These are phyloP conservation scores for Inonotus obliquus DNA, from an alignment of 1,284 basidiomycete species.

Conservation along the genomic window DNA sequence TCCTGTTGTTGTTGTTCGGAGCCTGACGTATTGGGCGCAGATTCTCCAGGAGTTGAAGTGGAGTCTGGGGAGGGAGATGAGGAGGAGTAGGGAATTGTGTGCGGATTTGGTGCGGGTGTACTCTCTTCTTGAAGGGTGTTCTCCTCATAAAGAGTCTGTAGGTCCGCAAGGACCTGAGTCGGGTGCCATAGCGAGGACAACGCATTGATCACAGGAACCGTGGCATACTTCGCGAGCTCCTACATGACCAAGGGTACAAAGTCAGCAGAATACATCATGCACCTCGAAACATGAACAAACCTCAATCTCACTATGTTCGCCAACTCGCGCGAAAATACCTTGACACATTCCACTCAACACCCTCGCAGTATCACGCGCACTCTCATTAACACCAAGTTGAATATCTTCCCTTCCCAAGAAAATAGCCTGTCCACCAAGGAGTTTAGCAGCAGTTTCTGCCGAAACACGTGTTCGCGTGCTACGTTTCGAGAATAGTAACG, in stretches of 20 bases:
- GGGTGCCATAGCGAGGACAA: conserved; percentile 96
- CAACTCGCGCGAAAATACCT: conserved; percentile 96
- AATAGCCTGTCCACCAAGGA: conserved; percentile 86
- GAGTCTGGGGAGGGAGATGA: not conserved
- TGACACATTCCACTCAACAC: conserved; percentile 94
- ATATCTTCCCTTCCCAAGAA: conserved; percentile 93
- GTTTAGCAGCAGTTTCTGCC: conserved; percentile 73
- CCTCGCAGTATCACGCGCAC: conserved; percentile 76
- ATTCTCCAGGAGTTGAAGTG: not conserved
- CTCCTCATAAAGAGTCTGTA: conserved; percentile 86
- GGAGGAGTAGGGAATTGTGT: not conserved
- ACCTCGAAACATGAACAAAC: conserved; percentile 36
- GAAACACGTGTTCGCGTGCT: conserved; percentile 90
- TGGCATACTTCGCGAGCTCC: conserved; percentile 86
- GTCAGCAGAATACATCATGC: not conserved
- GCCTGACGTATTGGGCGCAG: not conserved
- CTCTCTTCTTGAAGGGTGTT: conserved; percentile 44
- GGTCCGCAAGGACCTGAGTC: conserved; percentile 91
- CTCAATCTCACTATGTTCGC: conserved; percentile 89
- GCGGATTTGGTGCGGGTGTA: not conserved
- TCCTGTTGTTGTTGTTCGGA: not conserved
- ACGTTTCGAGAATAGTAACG: conserved; percentile 89
- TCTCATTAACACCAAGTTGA: conserved; percentile 96
- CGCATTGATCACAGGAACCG: conserved; percentile 93
- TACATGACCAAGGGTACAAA: conserved; percentile 28